These are phyloP conservation scores for Salvia splendens DNA, from an alignment of 257 asterid species.

Conservation along the genomic window DNA sequence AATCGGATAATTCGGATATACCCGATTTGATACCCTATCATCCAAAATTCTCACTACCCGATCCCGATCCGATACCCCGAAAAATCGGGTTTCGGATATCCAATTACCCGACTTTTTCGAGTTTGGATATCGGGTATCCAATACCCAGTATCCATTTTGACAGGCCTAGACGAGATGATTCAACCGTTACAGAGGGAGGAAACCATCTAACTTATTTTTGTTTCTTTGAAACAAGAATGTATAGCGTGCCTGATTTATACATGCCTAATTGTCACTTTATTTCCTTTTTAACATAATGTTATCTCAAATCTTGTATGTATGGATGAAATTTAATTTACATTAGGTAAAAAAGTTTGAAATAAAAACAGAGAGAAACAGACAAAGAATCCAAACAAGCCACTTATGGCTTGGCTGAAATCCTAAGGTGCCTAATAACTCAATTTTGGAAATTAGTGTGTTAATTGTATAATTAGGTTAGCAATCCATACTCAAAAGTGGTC, in stretches of 20 bases:
- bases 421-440: not conserved
- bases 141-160: too few relatives aligned
- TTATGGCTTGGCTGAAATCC: conserved; percentile 3
- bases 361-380: not conserved
- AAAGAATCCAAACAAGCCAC: not conserved
- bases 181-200: too few relatives aligned
- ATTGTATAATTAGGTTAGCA: conserved; percentile 9
- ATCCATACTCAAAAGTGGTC: not conserved
- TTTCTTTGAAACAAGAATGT: not conserved
- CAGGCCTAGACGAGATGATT: too few relatives aligned
- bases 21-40: too few relatives aligned
- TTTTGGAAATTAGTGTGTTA: not conserved
- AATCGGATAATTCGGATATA: too few relatives aligned
- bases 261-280: not conserved
- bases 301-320: not conserved
- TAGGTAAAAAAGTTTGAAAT: not conserved
- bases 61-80: too few relatives aligned
- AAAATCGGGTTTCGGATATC: too few relatives aligned
- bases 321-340: not conserved
- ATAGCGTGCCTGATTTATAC: too few relatives aligned
- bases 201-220: not conserved
- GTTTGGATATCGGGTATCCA: too few relatives aligned
- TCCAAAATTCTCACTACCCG: too few relatives aligned
- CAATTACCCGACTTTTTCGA: too few relatives aligned
- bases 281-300: not conserved